Evolutionary conservation across 2,329 filamentous ascomycete genomes (phyloP), one percentile per base, ranked within the genome.

Genomic region (Alternaria hordeiaustralica): DNA sequence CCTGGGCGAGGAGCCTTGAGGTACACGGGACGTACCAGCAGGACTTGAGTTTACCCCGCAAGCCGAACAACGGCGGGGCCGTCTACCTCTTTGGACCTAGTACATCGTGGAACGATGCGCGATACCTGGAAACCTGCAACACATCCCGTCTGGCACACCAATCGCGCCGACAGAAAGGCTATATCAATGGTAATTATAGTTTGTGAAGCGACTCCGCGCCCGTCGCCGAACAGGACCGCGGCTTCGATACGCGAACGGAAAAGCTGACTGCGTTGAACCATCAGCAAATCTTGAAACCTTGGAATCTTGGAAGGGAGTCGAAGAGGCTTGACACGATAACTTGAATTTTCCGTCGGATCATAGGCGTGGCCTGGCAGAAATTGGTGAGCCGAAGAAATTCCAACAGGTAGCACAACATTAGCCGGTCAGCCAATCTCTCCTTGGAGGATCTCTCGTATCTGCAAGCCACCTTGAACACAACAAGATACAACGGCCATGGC

Each of bases 391-490:
- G 25, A 50, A 41, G 49, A 55, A 49, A 18, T 55, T 41, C 47
- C 28, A 41, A 41, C 26, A 9, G 41, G 46, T 50, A 44, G 63
- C 47, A 56, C 56, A 64, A 56, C 33, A 66, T 67, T 69, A 69
- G 45, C 67, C 67, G 61, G 67, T 60, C 60, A 60, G 56, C 62
- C 51, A 60, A 56, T 59, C 53, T 57, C 18, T 50, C n/a, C n/a
- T 54, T 18, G 33, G 30, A 23, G 30, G 30, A 47, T 50, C 45
- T 55, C 46, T 58, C 65, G 51, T 55, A 57, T 60, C 43, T 65
- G 56, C 59, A 57, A 45, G 21, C 43, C 21, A 23, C 28, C 30
- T 28, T 51, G 9, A 43, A n/a, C n/a, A 47, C 43, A 18, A 1
- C 36, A 18, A 41, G 36, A 41, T 18, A 41, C 36, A 41, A 41